Evolutionary conservation across 768 basidiomycete species (phyloP).

Genomic region (Mycena haematopus): DNA sequence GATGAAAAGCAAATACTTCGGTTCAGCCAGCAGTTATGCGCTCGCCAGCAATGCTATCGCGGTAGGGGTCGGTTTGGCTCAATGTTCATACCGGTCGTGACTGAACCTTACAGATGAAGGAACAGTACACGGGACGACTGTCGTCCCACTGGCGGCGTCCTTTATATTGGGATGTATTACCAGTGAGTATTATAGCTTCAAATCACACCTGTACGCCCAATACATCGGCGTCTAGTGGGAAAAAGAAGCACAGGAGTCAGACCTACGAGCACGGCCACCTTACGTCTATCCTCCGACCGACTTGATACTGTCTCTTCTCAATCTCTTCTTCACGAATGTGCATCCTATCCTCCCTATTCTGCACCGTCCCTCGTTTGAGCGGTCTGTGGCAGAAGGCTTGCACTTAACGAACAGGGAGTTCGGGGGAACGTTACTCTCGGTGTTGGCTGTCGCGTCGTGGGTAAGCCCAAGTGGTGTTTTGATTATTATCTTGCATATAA

Average conservation of each 20-base stretch:
- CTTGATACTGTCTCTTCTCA: background rate
- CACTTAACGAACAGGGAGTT: background rate
- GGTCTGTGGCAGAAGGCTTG: background rate
- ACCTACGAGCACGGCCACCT: background rate
- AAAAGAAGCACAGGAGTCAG: conserved; percentile 3
- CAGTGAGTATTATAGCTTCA: conserved; percentile 6
- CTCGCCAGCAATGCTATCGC: conserved; percentile 14
- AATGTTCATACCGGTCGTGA: background rate
- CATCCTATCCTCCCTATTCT: background rate
- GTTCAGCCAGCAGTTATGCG: conserved; percentile 10
- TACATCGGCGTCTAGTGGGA: conserved; percentile 24
- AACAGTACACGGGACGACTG: conserved; percentile 1
- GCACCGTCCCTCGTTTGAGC: background rate
- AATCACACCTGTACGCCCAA: background rate
- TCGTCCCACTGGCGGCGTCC: background rate
- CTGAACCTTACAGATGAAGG: conserved; percentile 8
- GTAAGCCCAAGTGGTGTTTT: background rate
- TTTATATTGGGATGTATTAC: conserved; percentile 9
- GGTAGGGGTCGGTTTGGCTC: background rate
- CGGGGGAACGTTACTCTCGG: background rate
- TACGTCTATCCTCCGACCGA: background rate
- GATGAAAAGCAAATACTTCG: conserved; percentile 1
- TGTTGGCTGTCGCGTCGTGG: background rate
- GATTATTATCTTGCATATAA: background rate
- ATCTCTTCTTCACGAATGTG: background rate